Evolutionary conservation across 1,284 basidiomycete species (phyloP).

Genomic region (Cutaneotrichosporon cutaneum): DNA sequence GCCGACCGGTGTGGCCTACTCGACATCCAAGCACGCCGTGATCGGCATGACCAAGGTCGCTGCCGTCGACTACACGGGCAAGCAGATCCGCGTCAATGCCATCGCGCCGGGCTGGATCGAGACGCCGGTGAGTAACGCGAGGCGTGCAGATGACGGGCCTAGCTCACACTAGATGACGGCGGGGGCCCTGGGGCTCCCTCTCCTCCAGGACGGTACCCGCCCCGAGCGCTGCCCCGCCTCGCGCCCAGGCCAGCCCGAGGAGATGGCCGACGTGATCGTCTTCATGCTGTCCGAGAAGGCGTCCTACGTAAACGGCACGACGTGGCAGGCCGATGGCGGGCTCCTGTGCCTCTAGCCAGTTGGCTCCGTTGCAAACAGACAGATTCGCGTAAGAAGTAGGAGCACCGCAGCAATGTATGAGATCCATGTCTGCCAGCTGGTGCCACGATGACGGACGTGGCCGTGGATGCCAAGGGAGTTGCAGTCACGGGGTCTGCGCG

Average conservation of each 20-base stretch:
- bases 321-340: constrained; percentile 39
- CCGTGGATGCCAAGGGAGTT: too few relatives aligned
- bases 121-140: constrained; percentile 10
- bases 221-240: constrained; percentile 20
- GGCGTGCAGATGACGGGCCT: background rate
- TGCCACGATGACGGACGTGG: too few relatives aligned
- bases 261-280: constrained; percentile 38
- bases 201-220: background rate
- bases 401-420: background rate
- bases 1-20: constrained; percentile 14
- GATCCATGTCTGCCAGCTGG: background rate
- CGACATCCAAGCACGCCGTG: constrained; percentile 28
- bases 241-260: constrained; percentile 32
- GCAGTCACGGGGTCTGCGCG: too few relatives aligned
- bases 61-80: constrained; percentile 21
- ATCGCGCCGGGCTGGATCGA: constrained; percentile 21
- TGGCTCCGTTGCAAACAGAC: background rate
- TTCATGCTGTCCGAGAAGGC: constrained; percentile 37
- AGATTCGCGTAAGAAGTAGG: too few relatives aligned
- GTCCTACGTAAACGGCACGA: constrained; percentile 37
- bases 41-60: constrained; percentile 26
- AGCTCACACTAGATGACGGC: constrained; percentile 9
- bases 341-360: constrained; percentile 4
- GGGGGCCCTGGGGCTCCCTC: constrained; percentile 12
- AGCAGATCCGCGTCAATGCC: constrained; percentile 21